Evolutionary conservation across 495 filamentous ascomycete species (phyloP).

Genomic region (Tuber melanosporum): DNA sequence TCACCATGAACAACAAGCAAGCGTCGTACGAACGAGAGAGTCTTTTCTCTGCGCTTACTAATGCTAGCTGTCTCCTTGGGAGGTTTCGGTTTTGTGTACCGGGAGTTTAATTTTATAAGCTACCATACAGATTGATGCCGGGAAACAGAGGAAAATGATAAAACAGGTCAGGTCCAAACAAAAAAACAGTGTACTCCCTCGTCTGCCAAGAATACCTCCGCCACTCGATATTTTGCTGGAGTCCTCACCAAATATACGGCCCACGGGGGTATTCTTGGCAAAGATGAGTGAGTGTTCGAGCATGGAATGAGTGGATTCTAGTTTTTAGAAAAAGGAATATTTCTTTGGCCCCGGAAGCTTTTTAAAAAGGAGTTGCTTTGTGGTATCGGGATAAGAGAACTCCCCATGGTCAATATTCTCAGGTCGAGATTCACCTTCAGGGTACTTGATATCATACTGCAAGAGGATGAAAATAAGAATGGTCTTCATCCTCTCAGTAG

Average conservation of each 20-base stretch:
- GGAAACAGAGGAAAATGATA: background rate
- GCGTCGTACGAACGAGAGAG: background rate
- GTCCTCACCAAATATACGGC: too few species aligned
- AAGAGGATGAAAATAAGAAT: conserved; percentile 46
- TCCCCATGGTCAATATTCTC: conserved; percentile 43
- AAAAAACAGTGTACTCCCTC: background rate
- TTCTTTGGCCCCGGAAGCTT: conserved; percentile 18
- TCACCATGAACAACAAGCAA: background rate
- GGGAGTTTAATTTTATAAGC: background rate
- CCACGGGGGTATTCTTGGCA: too few species aligned
- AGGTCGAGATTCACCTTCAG: conserved; percentile 44
- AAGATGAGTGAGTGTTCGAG: background rate
- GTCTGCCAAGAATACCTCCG: too few species aligned
- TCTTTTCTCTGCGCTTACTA: background rate
- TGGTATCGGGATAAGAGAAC: conserved; percentile 41
- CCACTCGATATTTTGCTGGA: too few species aligned
- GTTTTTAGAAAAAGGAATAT: conserved; percentile 21
- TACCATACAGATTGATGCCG: background rate
- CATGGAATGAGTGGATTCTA: background rate
- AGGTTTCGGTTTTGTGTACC: background rate
- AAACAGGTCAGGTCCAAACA: background rate
- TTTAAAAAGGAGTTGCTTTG: conserved; percentile 42
- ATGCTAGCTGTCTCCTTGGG: background rate
- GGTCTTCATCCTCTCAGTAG: conserved; percentile 49
- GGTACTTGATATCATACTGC: conserved; percentile 48